Percentiles rank a stretch among this genome's conserved stretches.
Conservation (phyloP, 768 basidiomycete species). For the Lactarius hatsudake region DNA sequence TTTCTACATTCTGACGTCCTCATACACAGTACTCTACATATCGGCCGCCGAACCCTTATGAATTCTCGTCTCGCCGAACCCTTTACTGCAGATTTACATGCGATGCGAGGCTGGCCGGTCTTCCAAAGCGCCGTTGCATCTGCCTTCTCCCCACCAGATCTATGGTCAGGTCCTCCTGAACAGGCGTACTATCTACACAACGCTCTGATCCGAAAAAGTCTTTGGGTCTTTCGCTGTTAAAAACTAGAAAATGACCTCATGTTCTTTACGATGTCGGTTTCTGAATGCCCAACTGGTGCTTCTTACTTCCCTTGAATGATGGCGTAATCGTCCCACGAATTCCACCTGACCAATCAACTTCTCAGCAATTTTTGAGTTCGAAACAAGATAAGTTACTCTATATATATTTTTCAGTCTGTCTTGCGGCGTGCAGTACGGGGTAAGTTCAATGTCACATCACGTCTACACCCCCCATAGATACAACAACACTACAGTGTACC, state of each 20-base stretch:
- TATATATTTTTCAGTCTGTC: neutral
- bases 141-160: neutral
- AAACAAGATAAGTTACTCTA: neutral
- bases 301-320: neutral
- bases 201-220: neutral
- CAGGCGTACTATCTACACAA: neutral
- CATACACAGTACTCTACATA: slow-evolving; percentile 60
- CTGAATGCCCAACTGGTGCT: neutral
- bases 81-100: neutral
- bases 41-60: slow-evolving; percentile 16
- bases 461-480: neutral
- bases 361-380: neutral
- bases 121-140: neutral
- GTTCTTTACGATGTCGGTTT: neutral
- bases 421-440: neutral
- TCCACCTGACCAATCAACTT: neutral
- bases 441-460: neutral
- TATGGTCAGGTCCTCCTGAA: neutral
- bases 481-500: neutral
- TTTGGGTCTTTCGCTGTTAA: neutral
- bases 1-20: neutral
- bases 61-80: neutral
- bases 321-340: neutral
- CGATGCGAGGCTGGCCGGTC: neutral
- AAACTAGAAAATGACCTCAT: neutral